A percentile compares a stretch with the other conserved stretches of the same genome.
These are phyloP conservation scores for Sordariomycetes sp. DNA, from an alignment of 2,329 filamentous ascomycete genomes.

Conservation along the genomic window DNA sequence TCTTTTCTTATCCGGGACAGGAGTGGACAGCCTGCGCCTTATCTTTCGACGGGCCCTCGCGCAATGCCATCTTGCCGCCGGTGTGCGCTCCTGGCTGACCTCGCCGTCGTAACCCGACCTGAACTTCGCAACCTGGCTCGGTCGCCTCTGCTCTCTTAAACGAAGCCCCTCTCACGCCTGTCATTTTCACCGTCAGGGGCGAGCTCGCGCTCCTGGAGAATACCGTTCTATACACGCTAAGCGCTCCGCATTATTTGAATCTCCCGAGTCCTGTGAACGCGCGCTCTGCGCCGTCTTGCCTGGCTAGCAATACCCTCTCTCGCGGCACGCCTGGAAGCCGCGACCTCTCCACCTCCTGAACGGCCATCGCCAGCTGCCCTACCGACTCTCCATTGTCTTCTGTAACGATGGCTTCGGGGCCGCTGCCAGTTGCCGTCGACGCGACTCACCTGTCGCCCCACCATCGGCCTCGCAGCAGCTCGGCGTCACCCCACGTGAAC, in stretches of 20 bases:
- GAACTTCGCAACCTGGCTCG: not conserved
- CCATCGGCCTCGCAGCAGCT: slow-evolving; percentile 2
- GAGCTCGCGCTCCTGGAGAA: not conserved
- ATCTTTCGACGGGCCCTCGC: not conserved
- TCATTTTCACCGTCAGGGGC: not conserved
- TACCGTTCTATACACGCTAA: not conserved
- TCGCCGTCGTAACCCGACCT: not conserved
- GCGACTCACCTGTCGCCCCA: slow-evolving; percentile 1
- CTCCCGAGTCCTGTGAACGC: not conserved
- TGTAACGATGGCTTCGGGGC: not conserved
- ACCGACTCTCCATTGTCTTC: not conserved
- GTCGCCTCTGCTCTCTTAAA: not conserved
- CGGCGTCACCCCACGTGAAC: not conserved
- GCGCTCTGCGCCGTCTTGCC: not conserved
- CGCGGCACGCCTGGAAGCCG: not conserved
- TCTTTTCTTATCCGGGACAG: not conserved
- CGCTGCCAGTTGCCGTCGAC: not conserved
- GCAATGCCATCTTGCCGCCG: not conserved
- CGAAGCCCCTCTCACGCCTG: not conserved
- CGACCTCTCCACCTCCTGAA: not conserved
- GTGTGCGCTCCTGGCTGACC: not conserved
- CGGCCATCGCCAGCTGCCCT: not conserved
- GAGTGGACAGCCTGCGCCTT: not conserved
- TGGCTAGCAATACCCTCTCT: not conserved
- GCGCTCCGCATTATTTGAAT: not conserved